Percentiles rank a stretch among this genome's conserved stretches.
Evolutionary conservation across 2,329 filamentous ascomycete genomes (phyloP).

Genomic region (Acarospora socialis): DNA sequence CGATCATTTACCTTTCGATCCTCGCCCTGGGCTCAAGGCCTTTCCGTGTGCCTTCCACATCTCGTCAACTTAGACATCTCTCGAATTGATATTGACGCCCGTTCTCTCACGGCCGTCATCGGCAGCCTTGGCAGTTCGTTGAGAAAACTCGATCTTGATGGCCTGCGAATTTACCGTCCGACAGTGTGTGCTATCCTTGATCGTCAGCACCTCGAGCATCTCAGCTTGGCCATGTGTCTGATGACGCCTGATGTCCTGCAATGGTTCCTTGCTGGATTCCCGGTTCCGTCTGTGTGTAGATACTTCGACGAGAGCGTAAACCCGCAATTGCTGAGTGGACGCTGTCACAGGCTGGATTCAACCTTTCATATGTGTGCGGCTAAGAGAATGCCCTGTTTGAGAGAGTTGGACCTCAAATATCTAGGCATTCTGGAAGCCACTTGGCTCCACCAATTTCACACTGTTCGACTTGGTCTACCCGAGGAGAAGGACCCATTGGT

Average conservation of each 20-base stretch:
- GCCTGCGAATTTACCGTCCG: not conserved
- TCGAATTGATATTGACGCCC: not conserved
- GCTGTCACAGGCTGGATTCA: too few species aligned
- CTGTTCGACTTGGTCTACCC: too few species aligned
- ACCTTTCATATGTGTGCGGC: too few species aligned
- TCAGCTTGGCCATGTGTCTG: not conserved
- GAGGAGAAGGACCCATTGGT: too few species aligned
- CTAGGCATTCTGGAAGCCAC: too few species aligned
- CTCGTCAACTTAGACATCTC: not conserved
- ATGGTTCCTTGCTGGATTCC: not conserved
- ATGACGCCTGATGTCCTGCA: not conserved
- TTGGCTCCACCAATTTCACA: too few species aligned
- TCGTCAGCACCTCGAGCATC: not conserved
- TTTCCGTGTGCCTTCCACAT: not conserved
- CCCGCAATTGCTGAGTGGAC: too few species aligned
- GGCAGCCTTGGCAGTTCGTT: not conserved
- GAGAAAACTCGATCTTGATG: not conserved
- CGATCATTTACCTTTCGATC: not conserved
- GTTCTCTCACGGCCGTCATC: not conserved
- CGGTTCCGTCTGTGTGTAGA: too few species aligned
- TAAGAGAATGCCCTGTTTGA: too few species aligned
- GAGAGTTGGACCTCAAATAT: too few species aligned
- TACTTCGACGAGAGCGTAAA: too few species aligned
- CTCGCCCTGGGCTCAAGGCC: not conserved
- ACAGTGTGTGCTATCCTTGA: not conserved